Evolutionary conservation across 768 basidiomycete genomes (phyloP).

Genomic region (Kwoniella dendrophila): DNA sequence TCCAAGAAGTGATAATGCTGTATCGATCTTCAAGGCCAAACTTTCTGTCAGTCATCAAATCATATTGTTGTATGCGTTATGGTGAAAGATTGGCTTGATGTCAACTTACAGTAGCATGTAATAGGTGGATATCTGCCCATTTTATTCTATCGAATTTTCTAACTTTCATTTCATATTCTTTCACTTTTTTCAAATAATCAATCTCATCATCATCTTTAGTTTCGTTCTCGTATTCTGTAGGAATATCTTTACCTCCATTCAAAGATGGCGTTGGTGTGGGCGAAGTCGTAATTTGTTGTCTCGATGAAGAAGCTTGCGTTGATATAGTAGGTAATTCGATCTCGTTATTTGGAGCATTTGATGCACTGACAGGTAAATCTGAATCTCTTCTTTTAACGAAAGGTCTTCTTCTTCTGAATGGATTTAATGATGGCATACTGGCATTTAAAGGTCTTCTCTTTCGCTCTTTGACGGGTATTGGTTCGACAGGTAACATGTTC

Average conservation of each 20-base stretch:
- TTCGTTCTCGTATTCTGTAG: background rate
- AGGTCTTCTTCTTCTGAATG: conserved; percentile 12
- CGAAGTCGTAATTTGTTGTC: background rate
- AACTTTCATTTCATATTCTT: conserved; percentile 42
- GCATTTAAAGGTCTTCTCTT: conserved; percentile 4
- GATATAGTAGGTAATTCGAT: background rate
- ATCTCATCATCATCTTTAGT: conserved; percentile 11
- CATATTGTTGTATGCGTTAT: background rate
- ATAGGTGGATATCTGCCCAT: conserved; percentile 52
- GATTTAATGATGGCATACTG: conserved; percentile 30
- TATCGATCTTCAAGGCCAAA: conserved; percentile 61
- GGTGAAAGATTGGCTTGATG: conserved; percentile 4
- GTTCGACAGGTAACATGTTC: conserved; percentile 48
- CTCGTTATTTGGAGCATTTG: background rate
- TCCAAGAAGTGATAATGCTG: conserved; percentile 68
- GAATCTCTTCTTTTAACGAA: conserved; percentile 1
- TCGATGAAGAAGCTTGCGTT: background rate
- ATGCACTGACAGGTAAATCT: conserved; percentile 3
- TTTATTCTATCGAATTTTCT: conserved; percentile 52
- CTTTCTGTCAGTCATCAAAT: background rate
- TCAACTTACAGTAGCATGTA: conserved; percentile 51
- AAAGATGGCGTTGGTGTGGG: conserved; percentile 1
- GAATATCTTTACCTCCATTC: conserved; percentile 7
- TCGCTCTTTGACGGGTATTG: conserved; percentile 9
- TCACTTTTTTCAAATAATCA: conserved; percentile 30